Base-by-base conservation (phyloP, 257 asterid genomes). In the Plantago elongata region DNA sequence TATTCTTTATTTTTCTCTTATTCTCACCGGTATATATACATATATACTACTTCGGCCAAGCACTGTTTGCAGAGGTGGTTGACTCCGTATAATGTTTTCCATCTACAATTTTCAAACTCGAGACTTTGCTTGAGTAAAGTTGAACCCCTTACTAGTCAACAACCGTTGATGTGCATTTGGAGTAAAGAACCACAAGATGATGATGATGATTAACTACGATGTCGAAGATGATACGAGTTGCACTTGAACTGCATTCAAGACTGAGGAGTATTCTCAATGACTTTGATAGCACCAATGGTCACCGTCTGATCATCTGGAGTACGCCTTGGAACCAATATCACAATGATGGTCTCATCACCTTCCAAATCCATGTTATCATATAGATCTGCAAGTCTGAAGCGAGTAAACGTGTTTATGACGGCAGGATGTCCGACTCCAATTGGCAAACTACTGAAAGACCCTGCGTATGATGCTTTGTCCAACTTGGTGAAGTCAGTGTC, bases 231-330 rank as follows among this genome's bases (percentile, higher is more conserved):
- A 22, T 22, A 22, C 27, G 27, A 22, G 2, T 22, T 22, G 27
- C 27, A 22, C 27, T 1, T 22, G 27, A 22, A 22, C 27, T 2
- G 27, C 14, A 30, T 2, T 34, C 7, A 57, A 13, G 27, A 57
- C 8, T 3, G 4, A 5, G 1, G 51, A 17, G 40, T n/a, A 54
- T 17, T 29, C 52, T 40, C 72, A 13, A 49, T 15, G 7, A 64
- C 57, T 49, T 70, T 70, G 71, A 71, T 60, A 30, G 71, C 67
- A 64, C 71, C 76, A 71, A 71, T 71, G 58, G 72, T 71, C 10
- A 65, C 71, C 11, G 61, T 67, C 1, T 66, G 67, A 1, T 66
- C 52, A 47, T 67, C n/a, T 49, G 64, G 38, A 47, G 15, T 12
- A 47, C 52, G 68, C 62, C 68, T 52, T 9, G 72, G 71, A 11